A percentile compares a stretch with the other conserved stretches of the same genome.
Conservation (phyloP, 805 yeast genomes). For the Monosporozyma unispora region DNA sequence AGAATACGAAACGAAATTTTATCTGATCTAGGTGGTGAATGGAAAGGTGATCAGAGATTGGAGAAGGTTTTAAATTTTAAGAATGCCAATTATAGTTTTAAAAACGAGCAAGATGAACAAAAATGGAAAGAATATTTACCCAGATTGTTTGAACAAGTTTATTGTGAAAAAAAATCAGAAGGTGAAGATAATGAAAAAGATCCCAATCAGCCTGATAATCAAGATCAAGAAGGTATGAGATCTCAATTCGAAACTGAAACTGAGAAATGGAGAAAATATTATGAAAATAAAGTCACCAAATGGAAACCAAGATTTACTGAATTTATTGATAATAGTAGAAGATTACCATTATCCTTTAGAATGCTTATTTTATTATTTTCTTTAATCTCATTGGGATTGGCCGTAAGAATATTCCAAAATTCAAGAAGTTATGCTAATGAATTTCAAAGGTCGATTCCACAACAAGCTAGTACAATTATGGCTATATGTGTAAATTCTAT, state of each 20-base stretch:
- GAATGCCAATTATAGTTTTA: conserved; percentile 2
- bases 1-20: conserved; percentile 19
- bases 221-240: not conserved
- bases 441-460: conserved; percentile 35
- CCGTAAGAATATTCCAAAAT: conserved; percentile 46
- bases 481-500: conserved; percentile 76
- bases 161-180: not conserved
- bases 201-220: not conserved
- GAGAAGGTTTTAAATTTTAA: conserved; percentile 38
- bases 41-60: conserved; percentile 68
- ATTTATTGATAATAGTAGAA: conserved; percentile 63
- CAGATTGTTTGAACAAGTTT: conserved; percentile 9
- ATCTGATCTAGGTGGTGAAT: conserved; percentile 41
- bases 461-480: conserved; percentile 88
- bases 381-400: conserved; percentile 61
- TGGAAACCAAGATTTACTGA: conserved; percentile 55
- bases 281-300: conserved; percentile 48
- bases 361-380: conserved; percentile 50
- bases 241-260: conserved; percentile 17
- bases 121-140: conserved; percentile 26
- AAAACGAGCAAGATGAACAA: conserved; percentile 15
- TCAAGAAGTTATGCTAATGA: conserved; percentile 19
- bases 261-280: conserved; percentile 26
- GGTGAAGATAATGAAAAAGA: not conserved
- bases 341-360: conserved; percentile 71